Evolutionary conservation across 306 rosid genomes (phyloP).

Genomic region (Vigna mungo): DNA sequence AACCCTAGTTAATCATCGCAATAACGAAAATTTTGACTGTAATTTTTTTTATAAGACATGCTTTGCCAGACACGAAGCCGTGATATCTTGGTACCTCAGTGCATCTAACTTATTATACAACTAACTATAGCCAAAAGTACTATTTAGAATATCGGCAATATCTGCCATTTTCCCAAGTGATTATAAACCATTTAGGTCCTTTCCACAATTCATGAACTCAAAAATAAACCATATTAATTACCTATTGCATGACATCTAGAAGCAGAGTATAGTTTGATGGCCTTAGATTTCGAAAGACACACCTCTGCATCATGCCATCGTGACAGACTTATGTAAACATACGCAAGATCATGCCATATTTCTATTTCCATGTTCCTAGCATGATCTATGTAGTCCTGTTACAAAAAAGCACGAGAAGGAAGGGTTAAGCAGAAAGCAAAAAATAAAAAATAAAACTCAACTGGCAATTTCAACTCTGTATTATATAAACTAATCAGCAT

Average conservation of each 20-base stretch:
- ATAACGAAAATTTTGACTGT: not conserved
- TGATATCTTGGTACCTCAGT: conserved; percentile 13
- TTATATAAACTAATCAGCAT: conserved; percentile 31
- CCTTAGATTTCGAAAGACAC: conserved; percentile 87
- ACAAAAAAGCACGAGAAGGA: conserved; percentile 12
- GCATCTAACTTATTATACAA: not conserved
- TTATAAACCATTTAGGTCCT: conserved; percentile 12
- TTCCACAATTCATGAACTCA: conserved; percentile 15
- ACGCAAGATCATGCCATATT: conserved; percentile 87
- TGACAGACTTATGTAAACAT: conserved; percentile 69
- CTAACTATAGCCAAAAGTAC: conserved; percentile 21
- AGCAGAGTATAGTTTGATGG: conserved; percentile 66
- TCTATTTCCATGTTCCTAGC: conserved; percentile 75
- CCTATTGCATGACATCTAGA: conserved; percentile 77
- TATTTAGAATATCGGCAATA: conserved; percentile 9
- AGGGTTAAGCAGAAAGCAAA: conserved; percentile 32
- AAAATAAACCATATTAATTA: conserved; percentile 44
- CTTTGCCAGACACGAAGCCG: conserved; percentile 10
- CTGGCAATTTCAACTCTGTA: conserved; percentile 28
- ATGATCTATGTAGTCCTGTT: conserved; percentile 62
- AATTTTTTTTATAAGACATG: conserved; percentile 10
- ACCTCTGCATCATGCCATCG: conserved; percentile 80
- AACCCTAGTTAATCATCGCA: not conserved
- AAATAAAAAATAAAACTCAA: not conserved
- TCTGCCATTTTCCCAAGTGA: conserved; percentile 29